phyloP scores from a whole-genome alignment of 805 yeast genomes.

The Nakazawaea ishiwadae region DNA sequence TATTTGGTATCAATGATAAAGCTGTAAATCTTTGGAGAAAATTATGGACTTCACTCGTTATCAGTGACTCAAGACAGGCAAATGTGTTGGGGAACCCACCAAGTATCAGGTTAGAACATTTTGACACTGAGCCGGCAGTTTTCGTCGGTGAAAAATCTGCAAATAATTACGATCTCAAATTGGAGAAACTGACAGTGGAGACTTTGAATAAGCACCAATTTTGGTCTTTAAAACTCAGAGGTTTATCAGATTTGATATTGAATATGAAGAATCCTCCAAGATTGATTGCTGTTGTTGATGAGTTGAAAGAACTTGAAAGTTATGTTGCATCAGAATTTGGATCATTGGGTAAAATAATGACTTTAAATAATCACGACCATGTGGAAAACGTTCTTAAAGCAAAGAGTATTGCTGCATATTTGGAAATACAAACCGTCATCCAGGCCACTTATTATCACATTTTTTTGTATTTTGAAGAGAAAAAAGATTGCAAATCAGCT shows the following conservation, averaged over 20 bases:
- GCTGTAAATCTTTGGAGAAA: constrained; percentile 48
- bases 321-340: constrained; percentile 29
- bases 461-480: constrained; percentile 32
- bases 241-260: constrained; percentile 32
- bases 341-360: constrained; percentile 21
- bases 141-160: constrained; percentile 28
- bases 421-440: constrained; percentile 27
- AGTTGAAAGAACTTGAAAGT: constrained; percentile 32
- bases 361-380: constrained; percentile 19
- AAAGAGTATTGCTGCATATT: constrained; percentile 18
- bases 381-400: constrained; percentile 20
- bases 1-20: constrained; percentile 30
- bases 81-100: constrained; percentile 44
- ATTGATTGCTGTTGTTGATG: constrained; percentile 30
- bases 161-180: constrained; percentile 29
- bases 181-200: constrained; percentile 38
- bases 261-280: constrained; percentile 34
- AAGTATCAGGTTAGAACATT: constrained; percentile 32
- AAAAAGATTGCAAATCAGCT: constrained; percentile 29
- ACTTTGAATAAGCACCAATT: constrained; percentile 26
- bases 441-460: constrained; percentile 37
- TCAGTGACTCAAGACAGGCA: constrained; percentile 41
- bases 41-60: constrained; percentile 49
- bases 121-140: constrained; percentile 49
- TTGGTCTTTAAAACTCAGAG: constrained; percentile 26